Conservation (phyloP, 2,329 filamentous ascomycete genomes). For the Cladophialophora immunda region DNA sequence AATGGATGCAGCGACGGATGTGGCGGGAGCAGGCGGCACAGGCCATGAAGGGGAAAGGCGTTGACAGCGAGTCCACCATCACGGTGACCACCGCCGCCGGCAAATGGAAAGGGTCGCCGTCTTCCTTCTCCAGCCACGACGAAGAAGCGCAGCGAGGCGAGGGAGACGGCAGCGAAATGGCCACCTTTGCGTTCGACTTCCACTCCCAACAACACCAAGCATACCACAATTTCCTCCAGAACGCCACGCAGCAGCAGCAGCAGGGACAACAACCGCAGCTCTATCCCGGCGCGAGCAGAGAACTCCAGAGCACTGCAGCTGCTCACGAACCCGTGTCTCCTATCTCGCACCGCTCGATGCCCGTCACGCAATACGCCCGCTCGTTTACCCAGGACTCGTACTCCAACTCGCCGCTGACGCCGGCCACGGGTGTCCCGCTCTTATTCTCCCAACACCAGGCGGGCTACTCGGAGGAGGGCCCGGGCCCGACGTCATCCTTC, state of each 20-base stretch:
- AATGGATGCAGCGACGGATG: slow-evolving; percentile 24
- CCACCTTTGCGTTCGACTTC: slow-evolving; percentile 31
- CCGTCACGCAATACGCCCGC: slow-evolving; percentile 24
- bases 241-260: neutral
- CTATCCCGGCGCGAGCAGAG: neutral
- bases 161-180: slow-evolving; percentile 25
- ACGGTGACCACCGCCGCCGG: neutral
- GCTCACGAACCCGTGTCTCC: slow-evolving; percentile 8
- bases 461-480: neutral
- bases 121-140: slow-evolving; percentile 5
- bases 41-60: slow-evolving; percentile 19
- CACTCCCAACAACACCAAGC: slow-evolving; percentile 29
- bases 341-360: slow-evolving; percentile 1
- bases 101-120: slow-evolving; percentile 22
- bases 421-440: slow-evolving; percentile 29
- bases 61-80: slow-evolving; percentile 23
- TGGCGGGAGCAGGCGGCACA: slow-evolving; percentile 14
- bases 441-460: slow-evolving; percentile 17
- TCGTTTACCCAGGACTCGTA: slow-evolving; percentile 20
- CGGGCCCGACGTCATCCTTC: neutral
- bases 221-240: slow-evolving; percentile 27
- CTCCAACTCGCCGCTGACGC: slow-evolving; percentile 23
- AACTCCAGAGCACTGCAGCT: neutral
- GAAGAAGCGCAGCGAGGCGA: slow-evolving; percentile 9
- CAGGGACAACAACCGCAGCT: slow-evolving; percentile 6